Base-by-base conservation (phyloP, 2,329 filamentous ascomycete species). In the Gremmenia infestans region DNA sequence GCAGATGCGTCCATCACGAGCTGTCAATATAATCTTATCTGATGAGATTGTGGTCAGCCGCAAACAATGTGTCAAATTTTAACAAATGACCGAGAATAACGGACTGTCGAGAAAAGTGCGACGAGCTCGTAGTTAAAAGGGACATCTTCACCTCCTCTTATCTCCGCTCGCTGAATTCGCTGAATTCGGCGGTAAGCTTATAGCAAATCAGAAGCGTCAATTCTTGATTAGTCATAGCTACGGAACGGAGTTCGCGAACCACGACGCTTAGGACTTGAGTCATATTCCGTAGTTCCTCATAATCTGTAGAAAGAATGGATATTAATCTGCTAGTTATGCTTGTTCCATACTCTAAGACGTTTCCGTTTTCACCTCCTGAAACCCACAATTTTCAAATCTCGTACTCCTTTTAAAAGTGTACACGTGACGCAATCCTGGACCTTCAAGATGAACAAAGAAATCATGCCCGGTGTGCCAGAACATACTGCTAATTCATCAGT, bases 1-100 rank as follows among this genome's bases (percentile, higher is more conserved):
- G 42, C 42, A 48, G 46, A 8, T 52, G 49, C 45, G 43, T 55
- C 15, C 58, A 49, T 48, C 45, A 25, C 22, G 22, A 14, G 25
- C 54, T 55, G 17, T 22, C 42, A 25, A 36, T 28, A 36, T 23
- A 36, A 47, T 39, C 28, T 51, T 32, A 32, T 39, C 37, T 51
- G 49, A 51, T 42, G 49, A 19, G 25, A 17, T n/a, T 17, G 22
- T 28, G 32, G 49, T 37, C 19, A 42, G 23, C 22, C 14, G n/a
- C 8, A 28, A 28, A 22, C 15, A 50, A 25, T 37, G 32, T 8
- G n/a, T 15, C 11, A 25, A n/a, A 15, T 8, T 15, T 22, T 12
- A 14, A 15, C 15, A 48, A 53, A n/a, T 35, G 52, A 19, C 28
- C 48, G 42, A 35, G 43, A 17, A 25, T 22, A 19, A 45, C 52